Evolutionary conservation across 441 rosid species (phyloP).

Genomic region (Syzygium malaccense): DNA sequence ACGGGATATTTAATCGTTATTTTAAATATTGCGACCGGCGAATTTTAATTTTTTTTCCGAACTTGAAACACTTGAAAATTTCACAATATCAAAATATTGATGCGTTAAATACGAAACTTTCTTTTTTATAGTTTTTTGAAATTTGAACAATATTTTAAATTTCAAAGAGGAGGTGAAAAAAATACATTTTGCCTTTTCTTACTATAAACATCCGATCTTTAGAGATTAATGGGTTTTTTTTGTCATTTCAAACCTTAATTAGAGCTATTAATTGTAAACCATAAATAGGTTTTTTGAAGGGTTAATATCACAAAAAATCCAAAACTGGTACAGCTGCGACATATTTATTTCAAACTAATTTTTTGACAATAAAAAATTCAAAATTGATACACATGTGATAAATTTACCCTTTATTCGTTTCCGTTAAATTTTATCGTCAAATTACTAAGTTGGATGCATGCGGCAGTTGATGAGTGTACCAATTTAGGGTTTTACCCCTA

Average conservation of each 20-base stretch:
- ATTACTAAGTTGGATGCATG: too few species aligned
- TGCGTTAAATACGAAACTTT: background rate
- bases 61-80: background rate
- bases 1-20: background rate
- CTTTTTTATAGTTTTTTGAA: background rate
- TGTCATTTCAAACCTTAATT: background rate
- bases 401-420: too few species aligned
- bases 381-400: too few species aligned
- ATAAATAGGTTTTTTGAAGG: too few species aligned
- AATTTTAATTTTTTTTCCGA: background rate
- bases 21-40: accelerated
- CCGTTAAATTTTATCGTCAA: too few species aligned
- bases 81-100: background rate
- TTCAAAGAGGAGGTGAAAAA: background rate
- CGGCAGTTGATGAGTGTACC: too few species aligned
- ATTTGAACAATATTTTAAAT: background rate
- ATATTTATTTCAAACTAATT: too few species aligned
- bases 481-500: too few species aligned
- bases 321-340: too few species aligned
- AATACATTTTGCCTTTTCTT: background rate
- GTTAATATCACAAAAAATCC: too few species aligned
- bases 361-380: too few species aligned
- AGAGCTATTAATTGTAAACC: background rate
- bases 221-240: background rate
- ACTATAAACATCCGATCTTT: background rate